A percentile compares a stretch with the other conserved stretches of the same genome.
These are phyloP conservation scores for Brassica nigra DNA, from an alignment of 345 rosid species.

Conservation along the genomic window DNA sequence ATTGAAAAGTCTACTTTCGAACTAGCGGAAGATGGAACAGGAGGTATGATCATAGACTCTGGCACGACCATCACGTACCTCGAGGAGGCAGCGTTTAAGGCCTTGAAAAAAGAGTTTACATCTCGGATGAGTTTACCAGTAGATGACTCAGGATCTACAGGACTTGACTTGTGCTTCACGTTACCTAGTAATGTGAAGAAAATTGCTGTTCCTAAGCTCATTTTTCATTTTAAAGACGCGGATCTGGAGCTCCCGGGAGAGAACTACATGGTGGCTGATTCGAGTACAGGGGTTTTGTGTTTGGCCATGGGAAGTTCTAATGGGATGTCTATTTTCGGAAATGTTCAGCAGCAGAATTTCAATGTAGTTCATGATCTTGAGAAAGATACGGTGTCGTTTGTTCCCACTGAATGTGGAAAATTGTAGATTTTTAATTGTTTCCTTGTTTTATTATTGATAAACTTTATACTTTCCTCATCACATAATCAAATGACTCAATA, in stretches of 20 bases:
- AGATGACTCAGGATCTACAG: constrained; percentile 55
- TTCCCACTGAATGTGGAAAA: constrained; percentile 63
- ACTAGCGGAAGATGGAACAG: constrained; percentile 69
- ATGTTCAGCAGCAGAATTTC: constrained; percentile 86
- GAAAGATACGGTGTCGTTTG: constrained; percentile 67
- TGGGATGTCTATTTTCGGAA: constrained; percentile 91
- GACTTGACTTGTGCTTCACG: constrained; percentile 84
- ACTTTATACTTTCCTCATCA: constrained; percentile 2
- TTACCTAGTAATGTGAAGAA: constrained; percentile 44
- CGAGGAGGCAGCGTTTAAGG: constrained; percentile 54
- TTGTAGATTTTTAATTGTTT: constrained; percentile 43
- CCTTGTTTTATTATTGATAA: constrained; percentile 6
- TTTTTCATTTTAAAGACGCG: constrained; percentile 72
- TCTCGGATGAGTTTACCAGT: constrained; percentile 54
- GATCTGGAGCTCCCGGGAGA: constrained; percentile 81
- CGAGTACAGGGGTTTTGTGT: constrained; percentile 61
- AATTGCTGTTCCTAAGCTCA: constrained; percentile 65
- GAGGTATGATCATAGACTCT: constrained; percentile 88
- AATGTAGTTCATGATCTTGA: constrained; percentile 71
- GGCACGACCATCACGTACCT: constrained; percentile 90
- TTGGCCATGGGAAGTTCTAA: constrained; percentile 85
- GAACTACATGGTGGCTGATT: constrained; percentile 77
- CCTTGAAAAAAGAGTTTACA: constrained; percentile 56
- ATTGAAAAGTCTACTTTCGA: constrained; percentile 65
- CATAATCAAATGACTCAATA: neutral